These are phyloP conservation scores for Daldinia grandis DNA, from an alignment of 495 filamentous ascomycete genomes.

Conservation along the genomic window DNA sequence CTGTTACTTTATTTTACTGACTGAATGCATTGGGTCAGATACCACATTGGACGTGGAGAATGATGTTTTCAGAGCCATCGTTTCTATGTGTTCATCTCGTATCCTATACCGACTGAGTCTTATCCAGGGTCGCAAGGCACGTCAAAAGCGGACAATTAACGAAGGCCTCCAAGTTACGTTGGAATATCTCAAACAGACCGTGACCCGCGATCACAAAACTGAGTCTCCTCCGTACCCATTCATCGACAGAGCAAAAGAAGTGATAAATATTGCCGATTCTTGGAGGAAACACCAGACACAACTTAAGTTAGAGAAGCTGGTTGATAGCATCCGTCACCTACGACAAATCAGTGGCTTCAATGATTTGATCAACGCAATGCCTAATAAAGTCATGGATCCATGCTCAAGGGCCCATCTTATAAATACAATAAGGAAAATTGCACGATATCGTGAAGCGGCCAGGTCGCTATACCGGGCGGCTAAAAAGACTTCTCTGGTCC, in stretches of 20 bases:
- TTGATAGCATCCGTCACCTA: conserved; percentile 26
- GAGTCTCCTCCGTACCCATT: background rate
- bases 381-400: conserved; percentile 16
- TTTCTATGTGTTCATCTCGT: conserved; percentile 48
- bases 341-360: conserved; percentile 5
- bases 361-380: conserved; percentile 15
- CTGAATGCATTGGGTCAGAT: background rate
- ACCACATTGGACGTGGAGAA: conserved; percentile 26
- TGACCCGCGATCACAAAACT: background rate
- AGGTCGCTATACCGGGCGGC: conserved; percentile 45
- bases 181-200: conserved; percentile 2
- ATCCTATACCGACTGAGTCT: conserved; percentile 47
- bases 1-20: background rate
- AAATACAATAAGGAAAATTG: conserved; percentile 47
- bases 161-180: conserved; percentile 25
- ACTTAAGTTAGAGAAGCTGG: conserved; percentile 12
- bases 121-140: conserved; percentile 26
- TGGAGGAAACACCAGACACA: conserved; percentile 20
- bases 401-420: conserved; percentile 29
- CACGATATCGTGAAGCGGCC: conserved; percentile 48
- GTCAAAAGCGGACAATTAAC: conserved; percentile 34
- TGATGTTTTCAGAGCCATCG: conserved; percentile 45
- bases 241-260: conserved; percentile 11
- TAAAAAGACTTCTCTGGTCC: conserved; percentile 38
- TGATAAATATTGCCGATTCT: conserved; percentile 16